Percentiles rank a stretch among this genome's conserved stretches.
Evolutionary conservation across 1,284 basidiomycete species (phyloP).

Genomic region (Pterulicium gracile): DNA sequence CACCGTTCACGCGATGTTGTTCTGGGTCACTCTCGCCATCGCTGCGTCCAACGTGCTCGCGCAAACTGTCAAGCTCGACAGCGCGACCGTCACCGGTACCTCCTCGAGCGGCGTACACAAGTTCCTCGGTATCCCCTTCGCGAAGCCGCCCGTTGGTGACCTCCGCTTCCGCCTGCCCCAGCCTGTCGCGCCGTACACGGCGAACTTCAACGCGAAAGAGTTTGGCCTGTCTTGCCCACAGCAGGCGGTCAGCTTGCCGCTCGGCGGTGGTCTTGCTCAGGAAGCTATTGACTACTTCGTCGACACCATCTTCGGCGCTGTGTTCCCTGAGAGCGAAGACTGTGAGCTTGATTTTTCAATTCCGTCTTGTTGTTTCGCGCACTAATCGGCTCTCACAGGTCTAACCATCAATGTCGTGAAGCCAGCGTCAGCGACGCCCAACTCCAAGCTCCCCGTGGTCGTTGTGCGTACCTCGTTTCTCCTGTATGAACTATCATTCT

Average conservation of each 20-base stretch:
- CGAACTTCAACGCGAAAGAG: slow-evolving; percentile 5
- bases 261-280: slow-evolving; percentile 21
- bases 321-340: slow-evolving; percentile 33
- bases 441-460: slow-evolving; percentile 41
- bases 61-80: slow-evolving; percentile 28
- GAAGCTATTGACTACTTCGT: slow-evolving; percentile 25
- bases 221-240: slow-evolving; percentile 31
- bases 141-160: slow-evolving; percentile 29
- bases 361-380: slow-evolving; percentile 4
- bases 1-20: too few species aligned
- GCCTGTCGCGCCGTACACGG: slow-evolving; percentile 1
- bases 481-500: not conserved
- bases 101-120: slow-evolving; percentile 18
- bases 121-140: slow-evolving; percentile 45
- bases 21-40: too few species aligned
- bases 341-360: slow-evolving; percentile 22
- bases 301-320: slow-evolving; percentile 20
- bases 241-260: slow-evolving; percentile 24
- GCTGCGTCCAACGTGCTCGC: too few species aligned
- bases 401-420: slow-evolving; percentile 46
- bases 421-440: slow-evolving; percentile 26
- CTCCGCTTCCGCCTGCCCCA: slow-evolving; percentile 10
- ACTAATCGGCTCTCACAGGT: too few species aligned
- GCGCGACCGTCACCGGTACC: slow-evolving; percentile 27
- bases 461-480: slow-evolving; percentile 24